Percentiles rank a stretch among this genome's conserved stretches.
phyloP scores from a whole-genome alignment of 331 rosid species.

The Quercus tomentella region DNA sequence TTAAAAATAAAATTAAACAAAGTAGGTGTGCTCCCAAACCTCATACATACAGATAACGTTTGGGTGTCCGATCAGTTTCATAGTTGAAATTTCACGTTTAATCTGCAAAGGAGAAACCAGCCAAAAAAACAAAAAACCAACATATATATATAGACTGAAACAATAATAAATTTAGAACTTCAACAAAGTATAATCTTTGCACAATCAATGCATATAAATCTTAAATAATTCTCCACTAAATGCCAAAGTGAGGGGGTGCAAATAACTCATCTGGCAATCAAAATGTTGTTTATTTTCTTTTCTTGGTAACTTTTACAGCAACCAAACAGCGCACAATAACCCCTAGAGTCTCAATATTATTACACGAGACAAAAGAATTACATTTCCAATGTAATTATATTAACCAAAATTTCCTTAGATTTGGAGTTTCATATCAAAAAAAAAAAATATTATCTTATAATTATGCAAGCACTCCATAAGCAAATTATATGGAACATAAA shows the following conservation, averaged over 20 bases:
- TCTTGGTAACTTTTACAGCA: neutral
- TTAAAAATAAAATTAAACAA: neutral
- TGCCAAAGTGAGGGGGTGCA: neutral
- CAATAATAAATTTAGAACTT: neutral
- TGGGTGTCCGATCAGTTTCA: slow-evolving; percentile 91
- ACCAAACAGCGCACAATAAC: neutral
- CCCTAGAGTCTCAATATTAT: neutral
- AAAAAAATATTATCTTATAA: neutral
- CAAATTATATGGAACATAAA: neutral
- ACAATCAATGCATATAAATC: neutral
- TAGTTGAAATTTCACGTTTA: slow-evolving; percentile 92
- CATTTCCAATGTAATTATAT: neutral
- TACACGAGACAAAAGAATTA: neutral
- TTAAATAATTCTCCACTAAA: neutral
- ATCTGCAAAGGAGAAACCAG: slow-evolving; percentile 47
- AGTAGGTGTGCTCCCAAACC: slow-evolving; percentile 44
- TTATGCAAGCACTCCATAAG: neutral
- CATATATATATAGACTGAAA: neutral
- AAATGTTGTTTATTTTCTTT: neutral
- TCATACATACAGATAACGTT: slow-evolving; percentile 88
- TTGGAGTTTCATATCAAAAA: neutral
- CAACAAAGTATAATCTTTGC: neutral
- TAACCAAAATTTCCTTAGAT: neutral
- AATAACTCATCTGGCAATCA: neutral
- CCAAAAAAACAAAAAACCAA: neutral